Percentiles rank a stretch among this genome's conserved stretches.
These are phyloP conservation scores for Penicillium janthinellum DNA, from an alignment of 2,329 filamentous ascomycete species.

Conservation along the genomic window DNA sequence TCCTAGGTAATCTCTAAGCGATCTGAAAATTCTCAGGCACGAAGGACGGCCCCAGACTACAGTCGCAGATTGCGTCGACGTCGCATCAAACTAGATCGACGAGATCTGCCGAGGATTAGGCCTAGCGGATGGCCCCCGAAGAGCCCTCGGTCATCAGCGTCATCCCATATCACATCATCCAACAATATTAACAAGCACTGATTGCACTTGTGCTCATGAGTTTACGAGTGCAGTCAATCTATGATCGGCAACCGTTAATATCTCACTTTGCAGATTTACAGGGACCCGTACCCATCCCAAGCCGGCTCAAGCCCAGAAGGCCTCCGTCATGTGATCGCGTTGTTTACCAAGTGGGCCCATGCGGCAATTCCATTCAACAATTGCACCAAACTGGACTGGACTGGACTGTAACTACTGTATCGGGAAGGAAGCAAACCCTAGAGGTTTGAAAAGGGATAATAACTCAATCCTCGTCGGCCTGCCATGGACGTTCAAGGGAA, in stretches of 20 bases:
- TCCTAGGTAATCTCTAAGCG: neutral
- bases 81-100: conserved; percentile 3
- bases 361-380: neutral
- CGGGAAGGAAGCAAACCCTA: neutral
- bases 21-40: neutral
- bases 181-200: neutral
- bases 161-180: neutral
- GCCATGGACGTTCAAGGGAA: conserved; percentile 26
- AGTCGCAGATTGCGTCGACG: neutral
- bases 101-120: conserved; percentile 1
- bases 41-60: neutral
- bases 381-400: neutral
- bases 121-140: neutral
- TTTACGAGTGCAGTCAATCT: neutral
- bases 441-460: neutral
- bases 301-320: neutral
- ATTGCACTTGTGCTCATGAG: too few relatives aligned
- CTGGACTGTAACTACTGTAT: neutral
- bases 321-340: conserved; percentile 4
- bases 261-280: too few relatives aligned
- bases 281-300: neutral
- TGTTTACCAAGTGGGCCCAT: conserved; percentile 3
- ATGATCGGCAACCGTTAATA: too few relatives aligned
- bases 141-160: neutral
- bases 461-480: neutral